Percentiles rank a stretch among this genome's conserved stretches.
phyloP scores from a whole-genome alignment of 495 filamentous ascomycete species.

The Daldinia caldariorum region DNA sequence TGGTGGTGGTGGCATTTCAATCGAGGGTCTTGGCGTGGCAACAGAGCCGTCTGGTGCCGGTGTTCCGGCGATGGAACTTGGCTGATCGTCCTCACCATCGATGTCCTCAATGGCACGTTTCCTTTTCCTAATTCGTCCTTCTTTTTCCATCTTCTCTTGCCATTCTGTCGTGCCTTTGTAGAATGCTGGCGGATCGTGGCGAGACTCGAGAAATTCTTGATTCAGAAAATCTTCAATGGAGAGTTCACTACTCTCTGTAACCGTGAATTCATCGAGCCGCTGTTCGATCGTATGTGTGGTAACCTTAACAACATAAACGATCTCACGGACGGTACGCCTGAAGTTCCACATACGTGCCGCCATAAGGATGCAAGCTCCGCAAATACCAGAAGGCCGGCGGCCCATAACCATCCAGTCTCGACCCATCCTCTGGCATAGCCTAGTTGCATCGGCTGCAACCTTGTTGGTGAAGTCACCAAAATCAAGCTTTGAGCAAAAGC shows the following conservation, averaged over 20 bases:
- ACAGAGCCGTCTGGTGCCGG: constrained; percentile 22
- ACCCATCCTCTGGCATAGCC: constrained; percentile 90
- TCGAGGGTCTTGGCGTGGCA: constrained; percentile 24
- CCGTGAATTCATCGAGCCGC: constrained; percentile 88
- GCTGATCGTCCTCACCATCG: constrained; percentile 42
- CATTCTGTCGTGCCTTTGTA: constrained; percentile 67
- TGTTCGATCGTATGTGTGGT: constrained; percentile 89
- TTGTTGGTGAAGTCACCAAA: constrained; percentile 79
- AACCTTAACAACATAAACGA: constrained; percentile 96
- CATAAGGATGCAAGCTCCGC: constrained; percentile 91
- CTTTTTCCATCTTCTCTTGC: constrained; percentile 60
- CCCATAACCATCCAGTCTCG: constrained; percentile 95
- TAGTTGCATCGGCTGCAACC: constrained; percentile 85
- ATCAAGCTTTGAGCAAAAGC: constrained; percentile 88
- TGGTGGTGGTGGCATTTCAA: constrained; percentile 43
- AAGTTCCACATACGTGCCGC: constrained; percentile 98
- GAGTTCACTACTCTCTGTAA: constrained; percentile 78
- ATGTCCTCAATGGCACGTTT: constrained; percentile 54
- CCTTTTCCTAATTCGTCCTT: constrained; percentile 54
- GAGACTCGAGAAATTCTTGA: constrained; percentile 60
- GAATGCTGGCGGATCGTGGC: constrained; percentile 84
- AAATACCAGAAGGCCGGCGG: constrained; percentile 91
- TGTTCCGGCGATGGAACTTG: constrained; percentile 20
- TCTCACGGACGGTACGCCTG: constrained; percentile 86
- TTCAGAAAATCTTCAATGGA: constrained; percentile 89